These are phyloP conservation scores for Catunica adiposa DNA, from an alignment of 2,329 filamentous ascomycete genomes.

Conservation along the genomic window DNA sequence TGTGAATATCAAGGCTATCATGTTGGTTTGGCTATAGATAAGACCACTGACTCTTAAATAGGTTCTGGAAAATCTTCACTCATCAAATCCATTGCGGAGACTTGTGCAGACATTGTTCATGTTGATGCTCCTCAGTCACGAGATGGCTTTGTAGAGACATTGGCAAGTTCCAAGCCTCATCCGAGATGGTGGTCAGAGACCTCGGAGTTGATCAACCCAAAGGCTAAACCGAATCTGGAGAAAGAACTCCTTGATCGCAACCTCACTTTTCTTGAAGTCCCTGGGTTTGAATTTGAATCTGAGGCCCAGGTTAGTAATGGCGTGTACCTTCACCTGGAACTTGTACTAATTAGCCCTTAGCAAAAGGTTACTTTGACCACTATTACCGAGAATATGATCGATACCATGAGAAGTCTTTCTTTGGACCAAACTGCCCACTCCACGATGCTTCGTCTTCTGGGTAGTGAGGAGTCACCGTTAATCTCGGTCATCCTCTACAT, in stretches of 20 bases:
- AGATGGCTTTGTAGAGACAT: slow-evolving; percentile 43
- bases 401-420: not conserved
- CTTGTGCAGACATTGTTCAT: slow-evolving; percentile 83
- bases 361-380: not conserved
- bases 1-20: not conserved
- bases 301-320: not conserved
- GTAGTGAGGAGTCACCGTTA: slow-evolving; percentile 65
- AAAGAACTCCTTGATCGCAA: slow-evolving; percentile 70
- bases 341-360: not conserved
- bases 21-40: not conserved
- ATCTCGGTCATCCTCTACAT: slow-evolving; percentile 79
- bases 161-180: slow-evolving; percentile 69
- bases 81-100: slow-evolving; percentile 73
- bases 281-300: slow-evolving; percentile 22
- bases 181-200: slow-evolving; percentile 82
- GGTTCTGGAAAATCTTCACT: slow-evolving; percentile 79
- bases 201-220: slow-evolving; percentile 32
- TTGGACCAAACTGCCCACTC: slow-evolving; percentile 16
- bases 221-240: slow-evolving; percentile 24
- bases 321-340: not conserved
- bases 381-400: not conserved
- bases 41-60: slow-evolving; percentile 20
- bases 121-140: slow-evolving; percentile 47
- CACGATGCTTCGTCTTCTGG: slow-evolving; percentile 53
- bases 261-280: slow-evolving; percentile 81